phyloP scores from a whole-genome alignment of 139 green algal genomes.

The Deuterostichococcus epilithicus region DNA sequence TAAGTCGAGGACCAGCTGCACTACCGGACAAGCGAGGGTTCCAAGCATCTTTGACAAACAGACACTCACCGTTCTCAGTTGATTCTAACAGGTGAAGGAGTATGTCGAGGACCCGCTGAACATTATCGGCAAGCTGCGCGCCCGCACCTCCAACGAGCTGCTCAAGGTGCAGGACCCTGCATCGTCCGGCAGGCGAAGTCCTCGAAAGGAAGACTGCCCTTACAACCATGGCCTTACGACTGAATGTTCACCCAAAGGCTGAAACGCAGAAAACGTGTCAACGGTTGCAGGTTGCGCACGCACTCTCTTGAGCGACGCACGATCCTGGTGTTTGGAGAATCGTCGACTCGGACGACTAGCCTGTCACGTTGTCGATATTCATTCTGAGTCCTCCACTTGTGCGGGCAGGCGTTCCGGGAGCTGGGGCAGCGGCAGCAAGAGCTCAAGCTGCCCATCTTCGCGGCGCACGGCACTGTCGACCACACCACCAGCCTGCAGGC shows the following conservation, averaged over 20 bases:
- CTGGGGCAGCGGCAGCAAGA: slow-evolving; percentile 12
- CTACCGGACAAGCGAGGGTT: no score
- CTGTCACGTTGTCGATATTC: no score
- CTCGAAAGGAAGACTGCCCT: neutral
- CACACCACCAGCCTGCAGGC: slow-evolving; percentile 27
- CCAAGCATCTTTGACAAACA: no score
- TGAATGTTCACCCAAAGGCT: no score
- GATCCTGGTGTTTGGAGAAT: no score
- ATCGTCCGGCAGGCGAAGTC: neutral
- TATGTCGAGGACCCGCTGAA: slow-evolving; percentile 43
- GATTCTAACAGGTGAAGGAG: slow-evolving; percentile 14
- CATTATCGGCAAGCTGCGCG: slow-evolving; percentile 36
- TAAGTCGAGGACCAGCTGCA: no score
- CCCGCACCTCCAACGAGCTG: slow-evolving; percentile 51
- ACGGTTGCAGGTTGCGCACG: no score
- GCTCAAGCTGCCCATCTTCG: slow-evolving; percentile 39
- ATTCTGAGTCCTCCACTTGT: neutral
- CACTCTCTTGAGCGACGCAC: no score
- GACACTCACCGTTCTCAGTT: neutral
- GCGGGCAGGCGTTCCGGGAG: slow-evolving; percentile 22
- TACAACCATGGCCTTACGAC: no score
- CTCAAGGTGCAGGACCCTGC: slow-evolving; percentile 25
- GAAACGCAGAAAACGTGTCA: no score
- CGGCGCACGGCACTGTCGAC: slow-evolving; percentile 43
- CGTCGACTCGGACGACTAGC: no score